Conservation (phyloP, 2,329 filamentous ascomycete genomes). For the Knoxdaviesia capensis region DNA sequence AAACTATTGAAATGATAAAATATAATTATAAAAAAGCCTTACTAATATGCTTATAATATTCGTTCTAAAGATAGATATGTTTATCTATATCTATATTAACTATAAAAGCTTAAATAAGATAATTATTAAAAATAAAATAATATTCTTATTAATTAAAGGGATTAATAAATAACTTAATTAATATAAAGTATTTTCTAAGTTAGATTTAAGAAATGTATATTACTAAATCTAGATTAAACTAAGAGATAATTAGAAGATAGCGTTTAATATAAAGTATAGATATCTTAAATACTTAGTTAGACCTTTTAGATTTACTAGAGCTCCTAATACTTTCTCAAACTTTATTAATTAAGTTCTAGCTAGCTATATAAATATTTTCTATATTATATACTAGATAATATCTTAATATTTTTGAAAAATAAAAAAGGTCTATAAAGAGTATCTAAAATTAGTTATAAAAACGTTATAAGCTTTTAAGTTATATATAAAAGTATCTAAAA, state of each 20-base stretch:
- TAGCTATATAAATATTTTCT: too few relatives aligned
- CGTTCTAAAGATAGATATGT: conserved; percentile 7
- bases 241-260: conserved; percentile 14
- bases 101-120: conserved; percentile 6
- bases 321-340: conserved; percentile 4
- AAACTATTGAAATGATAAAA: conserved; percentile 4
- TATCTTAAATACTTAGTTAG: conserved; percentile 15
- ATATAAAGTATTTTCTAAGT: conserved; percentile 4
- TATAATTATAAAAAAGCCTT: conserved; percentile 5
- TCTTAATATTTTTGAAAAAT: not conserved
- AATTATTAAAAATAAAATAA: too few relatives aligned
- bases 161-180: conserved; percentile 5
- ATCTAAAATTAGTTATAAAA: conserved; percentile 6
- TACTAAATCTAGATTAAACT: conserved; percentile 3
- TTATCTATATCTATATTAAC: conserved; percentile 9
- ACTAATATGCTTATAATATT: conserved; percentile 6
- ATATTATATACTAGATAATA: too few relatives aligned
- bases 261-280: conserved; percentile 13
- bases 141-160: too few relatives aligned
- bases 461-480: conserved; percentile 2
- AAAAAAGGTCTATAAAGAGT: conserved; percentile 6
- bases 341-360: conserved; percentile 5
- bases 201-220: conserved; percentile 6
- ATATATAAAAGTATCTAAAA: too few relatives aligned
- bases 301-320: conserved; percentile 10